Base-by-base conservation (phyloP, 352 stramenopile genomes). In the Plasmopara muralis region DNA sequence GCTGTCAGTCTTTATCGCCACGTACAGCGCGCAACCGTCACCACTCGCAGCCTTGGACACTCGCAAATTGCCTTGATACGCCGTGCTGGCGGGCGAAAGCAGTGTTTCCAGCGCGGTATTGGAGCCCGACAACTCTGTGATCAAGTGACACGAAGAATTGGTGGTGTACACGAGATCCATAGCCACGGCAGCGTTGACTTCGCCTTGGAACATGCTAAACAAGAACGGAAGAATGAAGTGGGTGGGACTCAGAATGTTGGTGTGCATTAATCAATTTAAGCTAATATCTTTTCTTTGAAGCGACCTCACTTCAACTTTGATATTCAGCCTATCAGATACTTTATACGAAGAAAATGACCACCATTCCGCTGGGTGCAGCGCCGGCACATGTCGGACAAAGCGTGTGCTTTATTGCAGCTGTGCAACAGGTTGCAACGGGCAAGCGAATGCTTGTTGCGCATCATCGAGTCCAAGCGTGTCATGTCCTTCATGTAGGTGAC, bases 401-500 rank as follows among this genome's bases (percentile, higher is more conserved):
- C 47, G 58, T 73, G 60, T 50, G 52, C 44, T 84, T 84, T 56
- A 49, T 76, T 14, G 75, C 66, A 15, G 68, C 63, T 3, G 49
- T 81, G 16, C 74, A 85, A 64, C 77, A 84, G 48, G 60, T 85
- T 43, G 51, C 58, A 12, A 42, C 28, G 0, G 59, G 53, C 12
- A 70, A 69, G 39, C 66, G 57, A 34, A 57, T 70, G 41, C 34
- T 77, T 9, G 31, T 77, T 6, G 53, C 43, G 1, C 57, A 53
- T 9, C 60, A 62, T 35, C 47, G 67, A n/a, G 64, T 81, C 45
- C 49, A 63, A 41, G 29, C 46, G 15, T 78, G 67, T 39, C 63
- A 82, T 47, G 64, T 80, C 38, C 44, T 87, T 48, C 64, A 74
- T 10, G 47, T 84, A 43, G 71, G 73, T 1, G 73, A 83, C 44